phyloP scores from a whole-genome alignment of 1,284 basidiomycete species.

The Leccinum subrobustum region DNA sequence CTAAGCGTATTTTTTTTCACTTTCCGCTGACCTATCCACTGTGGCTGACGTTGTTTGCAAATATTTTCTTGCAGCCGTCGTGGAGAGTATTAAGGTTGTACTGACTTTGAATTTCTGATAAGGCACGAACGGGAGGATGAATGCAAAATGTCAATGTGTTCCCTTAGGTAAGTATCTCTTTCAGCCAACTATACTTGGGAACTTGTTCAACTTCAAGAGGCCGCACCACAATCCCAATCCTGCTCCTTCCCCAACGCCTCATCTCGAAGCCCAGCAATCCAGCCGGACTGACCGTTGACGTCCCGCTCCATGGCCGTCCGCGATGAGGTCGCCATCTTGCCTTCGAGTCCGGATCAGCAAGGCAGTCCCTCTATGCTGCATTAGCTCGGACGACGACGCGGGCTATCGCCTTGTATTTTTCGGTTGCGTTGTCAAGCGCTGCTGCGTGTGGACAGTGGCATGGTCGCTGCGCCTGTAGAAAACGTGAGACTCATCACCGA shows the following conservation, averaged over 20 bases:
- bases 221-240: background rate
- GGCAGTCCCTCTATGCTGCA: slow-evolving; percentile 59
- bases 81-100: too few species aligned
- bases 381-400: slow-evolving; percentile 65
- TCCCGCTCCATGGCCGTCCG: slow-evolving; percentile 14
- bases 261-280: background rate
- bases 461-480: slow-evolving; percentile 51
- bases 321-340: slow-evolving; percentile 1
- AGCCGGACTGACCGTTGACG: background rate
- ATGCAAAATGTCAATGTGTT: background rate
- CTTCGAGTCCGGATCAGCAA: slow-evolving; percentile 27
- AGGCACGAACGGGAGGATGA: too few species aligned
- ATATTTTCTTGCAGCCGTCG: too few species aligned
- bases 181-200: background rate
- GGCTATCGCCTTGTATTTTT: slow-evolving; percentile 69
- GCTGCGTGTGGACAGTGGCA: slow-evolving; percentile 61
- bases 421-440: slow-evolving; percentile 64
- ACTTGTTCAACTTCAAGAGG: background rate
- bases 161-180: background rate
- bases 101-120: too few species aligned
- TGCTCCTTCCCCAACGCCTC: background rate
- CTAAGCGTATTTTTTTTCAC: too few species aligned
- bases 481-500: slow-evolving; percentile 70
- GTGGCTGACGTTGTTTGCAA: too few species aligned
- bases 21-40: too few species aligned